Conservation (phyloP, 305 asterid genomes). For the Fraxinus angustifolia region DNA sequence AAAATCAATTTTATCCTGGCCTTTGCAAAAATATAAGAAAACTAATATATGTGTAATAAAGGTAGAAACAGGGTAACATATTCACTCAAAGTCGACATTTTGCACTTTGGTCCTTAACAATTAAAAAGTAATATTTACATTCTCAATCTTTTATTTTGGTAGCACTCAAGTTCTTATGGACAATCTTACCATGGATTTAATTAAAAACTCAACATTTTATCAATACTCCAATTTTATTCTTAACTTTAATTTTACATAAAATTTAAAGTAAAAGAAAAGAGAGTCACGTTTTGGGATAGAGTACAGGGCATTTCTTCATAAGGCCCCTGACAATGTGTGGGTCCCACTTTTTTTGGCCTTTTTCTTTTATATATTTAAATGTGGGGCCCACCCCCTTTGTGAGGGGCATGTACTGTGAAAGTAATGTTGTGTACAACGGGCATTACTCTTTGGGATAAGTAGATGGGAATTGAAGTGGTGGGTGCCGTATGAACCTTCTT, state of each 20-base stretch:
- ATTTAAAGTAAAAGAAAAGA: background rate
- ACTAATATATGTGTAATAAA: background rate
- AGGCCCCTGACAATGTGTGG: too few species aligned
- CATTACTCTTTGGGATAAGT: background rate
- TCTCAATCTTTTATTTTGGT: background rate
- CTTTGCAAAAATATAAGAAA: too few species aligned
- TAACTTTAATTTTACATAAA: too few species aligned
- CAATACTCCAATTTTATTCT: background rate
- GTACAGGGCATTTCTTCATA: too few species aligned
- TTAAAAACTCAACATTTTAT: too few species aligned
- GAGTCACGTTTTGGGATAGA: background rate
- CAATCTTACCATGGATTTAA: background rate
- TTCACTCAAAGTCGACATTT: background rate
- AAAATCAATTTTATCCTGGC: background rate
- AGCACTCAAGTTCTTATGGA: background rate
- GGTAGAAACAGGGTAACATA: background rate
- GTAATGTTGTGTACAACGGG: too few species aligned
- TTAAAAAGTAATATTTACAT: background rate
- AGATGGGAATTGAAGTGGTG: background rate
- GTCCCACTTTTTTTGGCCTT: too few species aligned
- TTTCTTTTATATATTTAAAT: too few species aligned
- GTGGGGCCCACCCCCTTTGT: too few species aligned
- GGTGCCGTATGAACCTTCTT: background rate
- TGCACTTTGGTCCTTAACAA: background rate
- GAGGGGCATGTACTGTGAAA: too few species aligned